A percentile compares a stretch with the other conserved stretches of the same genome.
Evolutionary conservation across 768 basidiomycete species (phyloP).

Genomic region (Phlebiopsis gigantea): DNA sequence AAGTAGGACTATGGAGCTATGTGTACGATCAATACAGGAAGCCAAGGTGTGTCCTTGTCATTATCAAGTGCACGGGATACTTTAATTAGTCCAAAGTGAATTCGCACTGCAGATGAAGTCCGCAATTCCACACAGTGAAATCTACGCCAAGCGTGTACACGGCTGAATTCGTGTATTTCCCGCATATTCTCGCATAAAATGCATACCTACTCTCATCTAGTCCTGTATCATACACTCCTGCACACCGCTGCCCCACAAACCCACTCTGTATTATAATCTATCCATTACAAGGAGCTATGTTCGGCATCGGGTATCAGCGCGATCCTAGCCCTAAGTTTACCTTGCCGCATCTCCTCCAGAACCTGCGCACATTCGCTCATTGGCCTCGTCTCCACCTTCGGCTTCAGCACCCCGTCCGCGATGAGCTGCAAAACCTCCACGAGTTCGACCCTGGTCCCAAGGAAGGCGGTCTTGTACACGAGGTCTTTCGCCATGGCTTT

Average conservation of each 20-base stretch:
- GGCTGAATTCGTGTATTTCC: neutral
- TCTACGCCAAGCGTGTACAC: neutral
- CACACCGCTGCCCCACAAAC: neutral
- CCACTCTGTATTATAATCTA: neutral
- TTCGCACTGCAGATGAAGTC: neutral
- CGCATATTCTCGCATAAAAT: neutral
- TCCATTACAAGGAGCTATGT: neutral
- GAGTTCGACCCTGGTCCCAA: conserved; percentile 14
- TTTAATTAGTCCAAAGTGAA: neutral
- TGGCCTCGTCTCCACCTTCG: conserved; percentile 15
- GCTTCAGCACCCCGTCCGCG: conserved; percentile 14
- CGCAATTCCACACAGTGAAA: neutral
- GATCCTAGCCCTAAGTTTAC: conserved; percentile 13
- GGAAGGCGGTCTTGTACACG: conserved; percentile 11
- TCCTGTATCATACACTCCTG: no score
- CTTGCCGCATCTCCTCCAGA: conserved; percentile 14
- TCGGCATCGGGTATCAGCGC: conserved; percentile 15
- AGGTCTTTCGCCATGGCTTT: conserved; percentile 15
- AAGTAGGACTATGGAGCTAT: neutral
- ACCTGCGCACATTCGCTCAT: conserved; percentile 16
- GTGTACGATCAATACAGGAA: neutral
- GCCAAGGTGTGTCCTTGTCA: neutral
- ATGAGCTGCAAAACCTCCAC: conserved; percentile 17
- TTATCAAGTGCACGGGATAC: neutral
- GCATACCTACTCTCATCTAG: neutral